Conservation (phyloP, 1,284 basidiomycete species). For the Microbotryum saponariae region DNA sequence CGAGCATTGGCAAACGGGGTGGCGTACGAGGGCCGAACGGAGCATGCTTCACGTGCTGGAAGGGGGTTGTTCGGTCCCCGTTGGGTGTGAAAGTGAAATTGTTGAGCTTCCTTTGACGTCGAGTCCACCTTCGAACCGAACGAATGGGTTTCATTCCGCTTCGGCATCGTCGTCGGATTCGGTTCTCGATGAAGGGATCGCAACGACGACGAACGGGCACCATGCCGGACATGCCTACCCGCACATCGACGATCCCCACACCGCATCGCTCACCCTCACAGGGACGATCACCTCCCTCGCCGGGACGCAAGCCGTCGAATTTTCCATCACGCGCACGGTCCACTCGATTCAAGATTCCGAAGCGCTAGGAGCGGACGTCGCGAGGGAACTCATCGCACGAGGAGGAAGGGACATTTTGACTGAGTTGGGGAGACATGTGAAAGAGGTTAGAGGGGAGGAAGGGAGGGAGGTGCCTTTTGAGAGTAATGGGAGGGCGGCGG, state of each 20-base stretch:
- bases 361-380: slow-evolving; percentile 58
- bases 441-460: slow-evolving; percentile 42
- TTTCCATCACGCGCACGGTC: slow-evolving; percentile 54
- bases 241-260: slow-evolving; percentile 19
- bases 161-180: slow-evolving; percentile 3
- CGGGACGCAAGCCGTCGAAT: slow-evolving; percentile 62
- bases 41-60: slow-evolving; percentile 79
- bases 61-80: slow-evolving; percentile 94
- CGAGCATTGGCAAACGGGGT: slow-evolving; percentile 50
- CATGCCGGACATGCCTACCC: too few species aligned
- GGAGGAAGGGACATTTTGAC: slow-evolving; percentile 72
- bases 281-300: slow-evolving; percentile 73
- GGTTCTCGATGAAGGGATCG: background rate
- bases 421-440: slow-evolving; percentile 61
- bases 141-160: background rate
- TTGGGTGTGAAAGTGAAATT: slow-evolving; percentile 62
- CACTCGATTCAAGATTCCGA: slow-evolving; percentile 56
- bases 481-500: background rate
- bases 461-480: slow-evolving; percentile 21
- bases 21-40: slow-evolving; percentile 74
- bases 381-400: slow-evolving; percentile 53
- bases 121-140: background rate
- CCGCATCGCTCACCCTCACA: slow-evolving; percentile 54
- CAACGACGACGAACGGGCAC: background rate
- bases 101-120: slow-evolving; percentile 7